Conservation (phyloP, 129 eudicot species). For the Pittosporum tobira region DNA sequence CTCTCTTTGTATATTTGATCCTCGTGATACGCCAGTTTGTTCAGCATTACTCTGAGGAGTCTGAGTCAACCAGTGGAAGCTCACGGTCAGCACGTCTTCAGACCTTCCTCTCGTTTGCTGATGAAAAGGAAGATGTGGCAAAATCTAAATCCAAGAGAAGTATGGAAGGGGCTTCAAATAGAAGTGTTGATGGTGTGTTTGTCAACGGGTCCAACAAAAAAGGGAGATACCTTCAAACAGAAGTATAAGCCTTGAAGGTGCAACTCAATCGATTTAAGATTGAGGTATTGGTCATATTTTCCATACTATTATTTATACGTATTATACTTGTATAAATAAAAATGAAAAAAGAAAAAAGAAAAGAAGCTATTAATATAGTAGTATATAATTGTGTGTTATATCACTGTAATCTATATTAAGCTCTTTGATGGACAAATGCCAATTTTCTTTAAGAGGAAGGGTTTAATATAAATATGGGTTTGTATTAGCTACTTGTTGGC, state of each 20-base stretch:
- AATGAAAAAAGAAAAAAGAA: too few relatives aligned
- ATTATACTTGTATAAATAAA: too few relatives aligned
- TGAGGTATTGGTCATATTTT: too few relatives aligned
- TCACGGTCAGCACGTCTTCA: constrained; percentile 36
- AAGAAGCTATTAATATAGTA: too few relatives aligned
- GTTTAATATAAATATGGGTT: too few relatives aligned
- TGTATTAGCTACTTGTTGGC: too few relatives aligned
- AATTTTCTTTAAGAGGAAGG: too few relatives aligned
- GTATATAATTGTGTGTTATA: too few relatives aligned
- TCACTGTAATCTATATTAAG: too few relatives aligned
- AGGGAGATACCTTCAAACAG: constrained; percentile 12
- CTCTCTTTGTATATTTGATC: constrained; percentile 42
- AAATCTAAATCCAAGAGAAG: constrained; percentile 36
- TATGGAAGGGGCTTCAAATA: constrained; percentile 25
- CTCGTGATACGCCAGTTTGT: constrained; percentile 21
- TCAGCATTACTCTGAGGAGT: constrained; percentile 20
- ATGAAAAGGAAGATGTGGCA: constrained; percentile 45
- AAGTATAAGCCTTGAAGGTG: constrained; percentile 7
- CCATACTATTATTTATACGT: too few relatives aligned
- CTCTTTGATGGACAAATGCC: too few relatives aligned
- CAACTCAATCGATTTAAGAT: not conserved
- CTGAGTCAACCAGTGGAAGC: constrained; percentile 25
- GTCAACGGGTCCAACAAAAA: constrained; percentile 9
- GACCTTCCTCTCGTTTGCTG: constrained; percentile 45
- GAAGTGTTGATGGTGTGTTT: constrained; percentile 15